Conservation (phyloP, 208 protist species). For the Vickermania ingenoplastis region DNA sequence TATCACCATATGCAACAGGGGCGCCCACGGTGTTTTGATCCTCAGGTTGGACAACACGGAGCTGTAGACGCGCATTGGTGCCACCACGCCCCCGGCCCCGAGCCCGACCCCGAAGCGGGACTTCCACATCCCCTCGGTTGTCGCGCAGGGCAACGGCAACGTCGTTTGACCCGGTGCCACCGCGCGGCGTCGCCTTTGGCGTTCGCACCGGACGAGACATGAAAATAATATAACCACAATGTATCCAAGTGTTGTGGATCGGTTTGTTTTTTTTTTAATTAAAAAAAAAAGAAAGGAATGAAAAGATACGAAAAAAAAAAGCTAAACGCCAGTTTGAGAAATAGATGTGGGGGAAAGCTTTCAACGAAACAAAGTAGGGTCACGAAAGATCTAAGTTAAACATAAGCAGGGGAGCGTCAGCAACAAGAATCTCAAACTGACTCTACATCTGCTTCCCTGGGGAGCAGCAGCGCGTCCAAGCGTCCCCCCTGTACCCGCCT, state of each 20-base stretch:
- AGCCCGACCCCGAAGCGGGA: neutral
- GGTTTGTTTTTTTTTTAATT: neutral
- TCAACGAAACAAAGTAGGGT: neutral
- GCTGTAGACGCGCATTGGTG: neutral
- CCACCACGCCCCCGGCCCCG: neutral
- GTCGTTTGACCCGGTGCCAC: neutral
- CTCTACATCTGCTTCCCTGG: too few relatives aligned
- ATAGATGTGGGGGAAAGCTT: neutral
- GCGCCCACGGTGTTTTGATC: neutral
- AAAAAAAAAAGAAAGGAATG: slow-evolving; percentile 1
- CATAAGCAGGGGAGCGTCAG: too few relatives aligned
- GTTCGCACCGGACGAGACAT: neutral
- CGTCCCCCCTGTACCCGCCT: too few relatives aligned
- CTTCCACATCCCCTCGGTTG: neutral
- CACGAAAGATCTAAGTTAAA: neutral
- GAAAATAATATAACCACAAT: neutral
- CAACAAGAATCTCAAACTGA: too few relatives aligned
- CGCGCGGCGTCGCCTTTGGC: neutral
- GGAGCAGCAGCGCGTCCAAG: too few relatives aligned
- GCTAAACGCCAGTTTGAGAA: slow-evolving; percentile 8
- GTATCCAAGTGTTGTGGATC: neutral
- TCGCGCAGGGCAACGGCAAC: too few relatives aligned
- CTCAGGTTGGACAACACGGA: neutral
- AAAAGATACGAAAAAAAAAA: slow-evolving; percentile 4
- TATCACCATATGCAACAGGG: slow-evolving; percentile 26